Conservation (phyloP, 2,329 filamentous ascomycete species). For the Sclerotiophoma versabilis region DNA sequence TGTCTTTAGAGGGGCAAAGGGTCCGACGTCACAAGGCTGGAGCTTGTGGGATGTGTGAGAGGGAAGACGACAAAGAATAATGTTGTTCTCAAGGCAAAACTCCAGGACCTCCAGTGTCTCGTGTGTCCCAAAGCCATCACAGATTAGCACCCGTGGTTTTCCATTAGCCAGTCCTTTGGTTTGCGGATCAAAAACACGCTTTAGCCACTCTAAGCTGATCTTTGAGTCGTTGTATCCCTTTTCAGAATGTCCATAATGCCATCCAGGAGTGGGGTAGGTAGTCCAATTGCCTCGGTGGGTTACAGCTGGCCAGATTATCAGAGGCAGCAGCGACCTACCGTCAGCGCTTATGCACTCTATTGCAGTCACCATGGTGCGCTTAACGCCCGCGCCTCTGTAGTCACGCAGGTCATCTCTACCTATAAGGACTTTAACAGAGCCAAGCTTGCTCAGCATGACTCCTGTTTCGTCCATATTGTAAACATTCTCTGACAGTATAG, state of each 20-base stretch:
- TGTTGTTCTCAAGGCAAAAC: neutral
- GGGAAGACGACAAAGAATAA: too few relatives aligned
- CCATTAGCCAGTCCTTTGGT: conserved; percentile 39
- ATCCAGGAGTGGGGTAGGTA: conserved; percentile 19
- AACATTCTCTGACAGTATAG: conserved; percentile 6
- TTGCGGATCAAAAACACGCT: conserved; percentile 45
- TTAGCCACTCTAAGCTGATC: conserved; percentile 47
- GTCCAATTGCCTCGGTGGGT: conserved; percentile 16
- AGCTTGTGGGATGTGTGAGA: too few relatives aligned
- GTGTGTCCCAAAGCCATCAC: conserved; percentile 48
- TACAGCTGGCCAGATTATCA: conserved; percentile 22
- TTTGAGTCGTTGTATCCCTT: conserved; percentile 37
- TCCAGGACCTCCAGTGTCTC: conserved; percentile 16
- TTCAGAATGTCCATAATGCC: conserved; percentile 21
- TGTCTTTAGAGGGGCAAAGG: conserved; percentile 21
- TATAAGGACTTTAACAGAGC: conserved; percentile 26
- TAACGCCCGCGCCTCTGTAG: conserved; percentile 22
- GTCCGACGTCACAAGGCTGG: too few relatives aligned
- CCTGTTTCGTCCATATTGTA: too few relatives aligned
- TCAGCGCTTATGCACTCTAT: conserved; percentile 21
- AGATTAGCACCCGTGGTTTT: too few relatives aligned
- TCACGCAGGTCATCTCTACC: conserved; percentile 21
- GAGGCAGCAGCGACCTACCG: conserved; percentile 20
- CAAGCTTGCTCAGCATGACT: conserved; percentile 23
- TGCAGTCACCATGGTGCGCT: conserved; percentile 20